phyloP scores from a whole-genome alignment of 768 basidiomycete genomes.

The Grammothele lineata region DNA sequence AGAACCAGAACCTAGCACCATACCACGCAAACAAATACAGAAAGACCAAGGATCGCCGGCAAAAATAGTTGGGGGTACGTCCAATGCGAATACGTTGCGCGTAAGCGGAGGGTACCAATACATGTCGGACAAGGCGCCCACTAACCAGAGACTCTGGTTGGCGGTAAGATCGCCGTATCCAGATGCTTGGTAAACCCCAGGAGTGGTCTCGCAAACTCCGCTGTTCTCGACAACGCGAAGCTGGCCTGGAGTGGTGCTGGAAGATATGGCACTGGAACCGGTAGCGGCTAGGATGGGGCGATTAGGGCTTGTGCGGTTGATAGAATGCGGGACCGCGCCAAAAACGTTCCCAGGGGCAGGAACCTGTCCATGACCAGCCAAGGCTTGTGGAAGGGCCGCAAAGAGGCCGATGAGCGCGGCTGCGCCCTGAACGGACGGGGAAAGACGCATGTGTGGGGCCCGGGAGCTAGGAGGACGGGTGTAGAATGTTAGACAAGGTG shows the following conservation, averaged over 20 bases:
- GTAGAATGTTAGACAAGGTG: no score
- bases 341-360: slow-evolving; percentile 46
- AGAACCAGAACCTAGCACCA: slow-evolving; percentile 60
- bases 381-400: slow-evolving; percentile 14
- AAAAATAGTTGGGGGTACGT: background rate
- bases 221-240: slow-evolving; percentile 58
- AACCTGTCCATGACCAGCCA: slow-evolving; percentile 44
- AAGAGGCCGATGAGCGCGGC: slow-evolving; percentile 11
- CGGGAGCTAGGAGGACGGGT: no score
- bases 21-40: background rate
- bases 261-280: background rate
- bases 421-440: background rate
- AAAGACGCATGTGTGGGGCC: no score
- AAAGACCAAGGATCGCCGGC: background rate
- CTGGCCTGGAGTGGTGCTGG: slow-evolving; percentile 36
- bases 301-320: slow-evolving; percentile 4
- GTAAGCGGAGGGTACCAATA: no score
- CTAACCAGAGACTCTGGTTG: slow-evolving; percentile 54
- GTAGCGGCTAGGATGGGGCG: slow-evolving; percentile 9
- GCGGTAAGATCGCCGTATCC: slow-evolving; percentile 59
- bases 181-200: slow-evolving; percentile 57
- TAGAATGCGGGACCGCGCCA: slow-evolving; percentile 37
- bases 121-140: no score
- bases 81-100: no score
- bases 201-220: slow-evolving; percentile 60